Evolutionary conservation across 2,329 filamentous ascomycete genomes (phyloP), one percentile per base, ranked within the genome.

Genomic region (Aspergillus terreus): DNA sequence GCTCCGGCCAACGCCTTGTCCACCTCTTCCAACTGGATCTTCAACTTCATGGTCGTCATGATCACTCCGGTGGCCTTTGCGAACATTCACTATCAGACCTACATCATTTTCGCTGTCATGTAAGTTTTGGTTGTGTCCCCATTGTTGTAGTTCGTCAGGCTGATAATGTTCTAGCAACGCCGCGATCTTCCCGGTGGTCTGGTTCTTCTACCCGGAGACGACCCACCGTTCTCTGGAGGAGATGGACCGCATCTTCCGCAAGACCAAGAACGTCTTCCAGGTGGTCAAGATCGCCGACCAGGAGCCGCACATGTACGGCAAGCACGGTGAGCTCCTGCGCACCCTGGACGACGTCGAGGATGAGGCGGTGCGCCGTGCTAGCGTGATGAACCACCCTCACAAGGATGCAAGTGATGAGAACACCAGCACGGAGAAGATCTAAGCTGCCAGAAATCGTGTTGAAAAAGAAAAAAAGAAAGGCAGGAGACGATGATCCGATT

Each of bases 241-340:
- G 65, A 83, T 89, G 69, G 85, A 89, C 61, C 76, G 81, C 51
- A 84, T 88, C 58, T 86, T 87, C 74, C 75, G 75, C 64, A 81
- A 81, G 55, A 78, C 77, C 1, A 70, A 65, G 23, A 77, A 70
- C 19, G 64, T 77, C 46, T 78, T 81, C 55, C 63, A 74, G 15
- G 72, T 80, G 3, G 77, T 82, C 21, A 67, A 71, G 47, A 69
- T 80, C 25, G 81, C 81, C 2, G 63, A 71, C 7, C 66, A 78
- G 1, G 71, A 79, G 59, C 81, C 82, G 9, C 74, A 78, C 56
- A 76, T 81, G 51, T 84, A 81, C 63, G 81, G 79, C 55, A 81
- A 81, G 68, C 75, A 78, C 21, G 82, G 82, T 6, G 77, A 84
- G 58, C 62, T 82, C 27, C 72, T 84, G 40, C 78, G 82, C 57